Base-by-base conservation (phyloP, 2,329 filamentous ascomycete genomes). In the Ascochyta fabae region DNA sequence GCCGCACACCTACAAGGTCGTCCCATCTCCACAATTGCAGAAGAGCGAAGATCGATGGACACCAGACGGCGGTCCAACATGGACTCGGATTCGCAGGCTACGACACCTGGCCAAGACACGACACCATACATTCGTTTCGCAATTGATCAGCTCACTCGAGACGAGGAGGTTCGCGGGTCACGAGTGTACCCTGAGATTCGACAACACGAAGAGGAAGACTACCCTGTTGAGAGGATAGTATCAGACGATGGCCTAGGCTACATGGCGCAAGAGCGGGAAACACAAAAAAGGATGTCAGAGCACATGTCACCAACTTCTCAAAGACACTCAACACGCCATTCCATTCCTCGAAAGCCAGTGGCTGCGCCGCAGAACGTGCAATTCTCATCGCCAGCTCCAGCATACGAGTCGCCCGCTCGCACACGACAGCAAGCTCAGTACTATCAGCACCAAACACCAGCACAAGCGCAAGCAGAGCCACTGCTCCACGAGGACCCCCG, bases 51-150 rank as follows among this genome's bases (percentile, higher is more conserved):
- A 68, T 48, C 60, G 60, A 55, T 61, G 66, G 41, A 53, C 45
- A 39, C 66, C 64, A 8, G 65, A 66, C 35, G 61, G 16, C 48
- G 58, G 24, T 48, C 58, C 54, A 59, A 60, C 36, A 70, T 74
- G 71, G 74, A 74, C 52, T 61, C 69, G 22, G 65, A 68, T 33
- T 73, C 71, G n/a, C 65, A 70, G 41, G 65, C 65, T 24, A 75
- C 73, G 6, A 76, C 74, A 0, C 92, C 92, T 0, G 91, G 88
- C 9, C 80, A 92, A 35, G 92, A 96, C 68, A 90, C 96, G 69
- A 89, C 87, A 8, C 92, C 92, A 0, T 96, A 93, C 74, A 91
- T 97, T 60, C 89, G 89, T 61, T 96, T 95, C 73, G 93, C 94
- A 36, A 86, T 98, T 60, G 90, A 96, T 61, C 91, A 94, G 60